These are phyloP conservation scores for Aspergillus saccharolyticus DNA, from an alignment of 495 filamentous ascomycete species.

Conservation along the genomic window DNA sequence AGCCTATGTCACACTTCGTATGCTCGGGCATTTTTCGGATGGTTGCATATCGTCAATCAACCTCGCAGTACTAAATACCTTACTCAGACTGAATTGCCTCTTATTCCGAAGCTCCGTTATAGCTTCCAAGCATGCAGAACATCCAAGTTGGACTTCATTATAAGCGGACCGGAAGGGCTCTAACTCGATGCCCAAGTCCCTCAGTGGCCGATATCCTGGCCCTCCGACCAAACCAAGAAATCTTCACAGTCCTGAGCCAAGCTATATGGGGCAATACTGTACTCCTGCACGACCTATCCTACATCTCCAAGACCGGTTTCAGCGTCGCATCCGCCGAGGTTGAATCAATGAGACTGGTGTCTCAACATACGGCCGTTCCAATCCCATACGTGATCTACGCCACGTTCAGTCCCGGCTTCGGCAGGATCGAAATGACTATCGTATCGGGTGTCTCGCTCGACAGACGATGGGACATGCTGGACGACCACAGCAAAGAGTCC, in stretches of 20 bases:
- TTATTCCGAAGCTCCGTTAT: neutral
- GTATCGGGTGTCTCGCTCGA: constrained; percentile 19
- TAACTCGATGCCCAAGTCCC: neutral
- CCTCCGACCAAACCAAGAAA: constrained; percentile 12
- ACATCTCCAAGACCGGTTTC: constrained; percentile 19
- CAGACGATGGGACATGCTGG: constrained; percentile 26
- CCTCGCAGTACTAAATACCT: no score
- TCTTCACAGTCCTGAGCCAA: constrained; percentile 22
- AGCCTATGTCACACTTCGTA: no score
- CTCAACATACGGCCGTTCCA: constrained; percentile 22
- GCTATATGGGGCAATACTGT: constrained; percentile 16
- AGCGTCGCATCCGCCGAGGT: constrained; percentile 24
- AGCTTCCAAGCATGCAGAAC: neutral
- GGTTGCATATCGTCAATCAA: no score
- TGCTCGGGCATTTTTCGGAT: no score
- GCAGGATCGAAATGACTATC: constrained; percentile 24
- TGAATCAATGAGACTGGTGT: constrained; percentile 29
- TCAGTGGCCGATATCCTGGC: neutral
- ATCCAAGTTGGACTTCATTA: neutral
- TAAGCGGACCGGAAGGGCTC: neutral
- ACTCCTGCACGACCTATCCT: constrained; percentile 22
- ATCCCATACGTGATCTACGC: constrained; percentile 18
- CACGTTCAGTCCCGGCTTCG: constrained; percentile 2
- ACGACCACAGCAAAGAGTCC: constrained; percentile 24
- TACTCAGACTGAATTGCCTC: no score